Percentiles rank a stretch among this genome's conserved stretches.
Evolutionary conservation across 208 protist species (phyloP).

Genomic region (Wallacemonas rigidus): DNA sequence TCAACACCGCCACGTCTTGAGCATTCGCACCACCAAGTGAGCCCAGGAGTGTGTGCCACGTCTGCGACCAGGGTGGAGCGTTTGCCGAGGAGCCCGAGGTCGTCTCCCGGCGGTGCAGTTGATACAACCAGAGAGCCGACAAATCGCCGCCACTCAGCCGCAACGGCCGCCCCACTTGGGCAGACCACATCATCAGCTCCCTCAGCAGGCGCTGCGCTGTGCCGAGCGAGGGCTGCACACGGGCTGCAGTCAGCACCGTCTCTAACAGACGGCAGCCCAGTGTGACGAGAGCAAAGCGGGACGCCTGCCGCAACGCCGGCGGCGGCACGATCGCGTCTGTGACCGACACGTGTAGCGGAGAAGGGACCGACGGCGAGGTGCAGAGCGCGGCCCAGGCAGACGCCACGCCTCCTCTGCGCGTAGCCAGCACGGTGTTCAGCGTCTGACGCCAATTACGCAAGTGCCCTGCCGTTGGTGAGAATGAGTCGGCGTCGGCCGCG

Average conservation of each 20-base stretch:
- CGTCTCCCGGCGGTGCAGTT: conserved; percentile 26
- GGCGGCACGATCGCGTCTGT: too few relatives aligned
- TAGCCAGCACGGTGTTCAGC: not conserved
- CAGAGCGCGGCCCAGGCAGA: conserved; percentile 25
- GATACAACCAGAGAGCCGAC: conserved; percentile 26
- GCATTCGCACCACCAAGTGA: not conserved
- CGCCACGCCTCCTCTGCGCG: not conserved
- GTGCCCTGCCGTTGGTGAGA: not conserved
- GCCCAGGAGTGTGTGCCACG: not conserved
- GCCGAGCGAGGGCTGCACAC: conserved; percentile 5
- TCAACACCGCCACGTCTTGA: too few relatives aligned
- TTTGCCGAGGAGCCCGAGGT: not conserved
- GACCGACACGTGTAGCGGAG: too few relatives aligned
- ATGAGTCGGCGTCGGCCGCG: conserved; percentile 4
- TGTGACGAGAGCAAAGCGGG: conserved; percentile 43
- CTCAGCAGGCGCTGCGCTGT: conserved; percentile 29
- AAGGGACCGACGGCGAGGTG: not conserved
- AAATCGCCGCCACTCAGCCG: conserved; percentile 21
- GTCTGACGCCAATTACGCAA: not conserved
- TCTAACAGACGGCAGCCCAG: conserved; percentile 30
- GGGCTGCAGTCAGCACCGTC: conserved; percentile 2
- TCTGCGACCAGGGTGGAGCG: conserved; percentile 1
- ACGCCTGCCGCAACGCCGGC: conserved; percentile 10
- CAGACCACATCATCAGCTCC: conserved; percentile 30
- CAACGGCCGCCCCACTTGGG: conserved; percentile 33